phyloP scores from a whole-genome alignment of 148 eudicot genomes.

The Rhododendron mucronatum region DNA sequence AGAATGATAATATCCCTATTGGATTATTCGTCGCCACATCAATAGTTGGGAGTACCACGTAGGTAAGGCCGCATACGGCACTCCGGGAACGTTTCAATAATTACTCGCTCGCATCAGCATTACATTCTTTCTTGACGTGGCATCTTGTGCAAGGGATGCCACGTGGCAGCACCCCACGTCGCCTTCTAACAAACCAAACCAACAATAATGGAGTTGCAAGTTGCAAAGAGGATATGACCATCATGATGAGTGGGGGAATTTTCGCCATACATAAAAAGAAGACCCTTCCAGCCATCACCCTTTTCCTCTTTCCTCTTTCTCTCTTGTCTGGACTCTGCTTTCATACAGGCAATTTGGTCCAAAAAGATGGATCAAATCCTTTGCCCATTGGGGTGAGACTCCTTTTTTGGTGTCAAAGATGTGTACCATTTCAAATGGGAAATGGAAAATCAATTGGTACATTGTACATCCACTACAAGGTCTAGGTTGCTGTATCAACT shows the following conservation, averaged over 20 bases:
- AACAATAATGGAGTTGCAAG: constrained; percentile 1
- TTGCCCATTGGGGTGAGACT: neutral
- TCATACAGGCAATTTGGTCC: neutral
- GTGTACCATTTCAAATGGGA: neutral
- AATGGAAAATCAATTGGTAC: neutral
- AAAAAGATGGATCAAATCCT: neutral
- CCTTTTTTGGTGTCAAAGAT: neutral
- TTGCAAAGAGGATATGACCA: neutral
- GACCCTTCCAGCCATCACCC: neutral
- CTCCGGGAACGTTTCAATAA: too few species aligned
- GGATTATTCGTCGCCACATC: too few species aligned
- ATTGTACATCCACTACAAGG: neutral
- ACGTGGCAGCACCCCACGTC: constrained; percentile 5
- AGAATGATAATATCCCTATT: neutral
- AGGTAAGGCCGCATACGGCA: too few species aligned
- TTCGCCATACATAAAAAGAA: neutral
- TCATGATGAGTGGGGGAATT: neutral
- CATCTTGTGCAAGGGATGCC: neutral
- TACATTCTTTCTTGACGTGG: neutral
- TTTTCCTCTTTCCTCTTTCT: neutral
- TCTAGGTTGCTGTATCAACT: neutral
- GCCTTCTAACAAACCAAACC: constrained; percentile 2
- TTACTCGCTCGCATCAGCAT: neutral
- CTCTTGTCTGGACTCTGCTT: neutral
- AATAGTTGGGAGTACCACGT: too few species aligned